Percentiles rank a stretch among this genome's conserved stretches.
These are phyloP conservation scores for Fusarium ramigenum DNA, from an alignment of 2,329 filamentous ascomycete genomes.

Conservation along the genomic window DNA sequence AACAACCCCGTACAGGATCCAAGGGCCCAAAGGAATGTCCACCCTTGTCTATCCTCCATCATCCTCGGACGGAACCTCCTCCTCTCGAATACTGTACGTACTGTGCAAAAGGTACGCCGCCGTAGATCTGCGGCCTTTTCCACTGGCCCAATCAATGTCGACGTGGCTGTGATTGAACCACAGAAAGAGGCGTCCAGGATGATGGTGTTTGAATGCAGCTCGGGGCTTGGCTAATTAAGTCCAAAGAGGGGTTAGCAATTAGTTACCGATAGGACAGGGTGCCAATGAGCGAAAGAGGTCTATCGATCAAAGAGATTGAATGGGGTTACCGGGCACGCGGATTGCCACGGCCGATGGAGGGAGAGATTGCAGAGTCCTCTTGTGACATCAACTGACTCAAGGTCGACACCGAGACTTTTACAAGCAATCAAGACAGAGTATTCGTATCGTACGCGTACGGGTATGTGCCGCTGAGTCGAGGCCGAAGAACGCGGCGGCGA, in stretches of 20 bases:
- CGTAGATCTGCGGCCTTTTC: conserved; percentile 47
- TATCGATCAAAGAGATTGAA: conserved; percentile 38
- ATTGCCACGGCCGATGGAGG: conserved; percentile 38
- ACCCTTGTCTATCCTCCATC: conserved; percentile 5
- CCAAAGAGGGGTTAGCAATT: conserved; percentile 43
- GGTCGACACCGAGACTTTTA: conserved; percentile 34
- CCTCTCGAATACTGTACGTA: conserved; percentile 38
- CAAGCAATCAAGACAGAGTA: conserved; percentile 17
- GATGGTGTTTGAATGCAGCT: conserved; percentile 41
- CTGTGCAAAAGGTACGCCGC: conserved; percentile 5
- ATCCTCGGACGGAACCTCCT: conserved; percentile 15
- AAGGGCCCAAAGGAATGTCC: conserved; percentile 42
- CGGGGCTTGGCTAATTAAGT: conserved; percentile 38
- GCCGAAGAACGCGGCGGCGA: conserved; percentile 42
- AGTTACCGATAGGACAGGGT: conserved; percentile 42
- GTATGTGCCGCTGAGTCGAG: conserved; percentile 29
- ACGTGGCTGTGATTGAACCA: conserved; percentile 39
- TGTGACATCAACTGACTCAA: conserved; percentile 44
- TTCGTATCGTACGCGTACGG: conserved; percentile 6
- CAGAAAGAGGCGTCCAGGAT: conserved; percentile 40
- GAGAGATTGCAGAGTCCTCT: conserved; percentile 42
- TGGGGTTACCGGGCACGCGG: conserved; percentile 40
- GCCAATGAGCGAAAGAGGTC: conserved; percentile 36
- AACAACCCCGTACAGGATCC: conserved; percentile 34
- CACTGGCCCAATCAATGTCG: conserved; percentile 40